These are phyloP conservation scores for Tuber microsphaerosporum DNA, from an alignment of 495 filamentous ascomycete species.

Conservation along the genomic window DNA sequence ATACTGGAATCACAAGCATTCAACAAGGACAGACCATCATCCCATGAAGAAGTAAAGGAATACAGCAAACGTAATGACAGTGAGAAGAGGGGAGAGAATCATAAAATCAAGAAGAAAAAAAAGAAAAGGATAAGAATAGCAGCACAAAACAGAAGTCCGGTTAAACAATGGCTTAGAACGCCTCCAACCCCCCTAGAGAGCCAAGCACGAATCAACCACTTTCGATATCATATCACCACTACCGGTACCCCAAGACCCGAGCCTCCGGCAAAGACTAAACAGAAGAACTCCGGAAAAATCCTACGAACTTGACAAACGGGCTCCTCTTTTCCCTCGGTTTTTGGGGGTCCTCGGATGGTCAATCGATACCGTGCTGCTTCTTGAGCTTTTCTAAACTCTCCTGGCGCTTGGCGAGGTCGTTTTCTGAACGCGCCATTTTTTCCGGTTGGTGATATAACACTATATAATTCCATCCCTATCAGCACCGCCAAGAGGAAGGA, in stretches of 20 bases:
- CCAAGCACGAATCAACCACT: slow-evolving; percentile 18
- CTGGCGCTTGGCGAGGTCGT: slow-evolving; percentile 87
- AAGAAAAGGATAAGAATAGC: slow-evolving; percentile 8
- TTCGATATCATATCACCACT: slow-evolving; percentile 7
- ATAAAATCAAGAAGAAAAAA: slow-evolving; percentile 16
- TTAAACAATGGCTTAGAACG: slow-evolving; percentile 7
- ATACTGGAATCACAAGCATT: neutral
- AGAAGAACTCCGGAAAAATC: neutral
- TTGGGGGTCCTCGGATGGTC: slow-evolving; percentile 43
- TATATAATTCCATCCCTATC: slow-evolving; percentile 41
- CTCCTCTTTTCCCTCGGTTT: slow-evolving; percentile 6
- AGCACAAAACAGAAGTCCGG: slow-evolving; percentile 7
- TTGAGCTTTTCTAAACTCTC: slow-evolving; percentile 97
- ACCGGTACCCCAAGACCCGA: neutral
- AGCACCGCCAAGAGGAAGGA: neutral
- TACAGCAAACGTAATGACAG: slow-evolving; percentile 13
- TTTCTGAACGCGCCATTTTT: slow-evolving; percentile 88
- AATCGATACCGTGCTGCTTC: slow-evolving; percentile 96
- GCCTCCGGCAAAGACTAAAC: neutral
- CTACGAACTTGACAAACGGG: neutral
- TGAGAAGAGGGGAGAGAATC: slow-evolving; percentile 7
- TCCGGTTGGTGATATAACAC: slow-evolving; percentile 98
- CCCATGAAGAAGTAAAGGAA: neutral
- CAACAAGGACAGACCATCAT: neutral
- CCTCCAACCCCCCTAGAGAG: slow-evolving; percentile 18